Conservation (phyloP, 306 rosid species). For the Sindora glabra region DNA sequence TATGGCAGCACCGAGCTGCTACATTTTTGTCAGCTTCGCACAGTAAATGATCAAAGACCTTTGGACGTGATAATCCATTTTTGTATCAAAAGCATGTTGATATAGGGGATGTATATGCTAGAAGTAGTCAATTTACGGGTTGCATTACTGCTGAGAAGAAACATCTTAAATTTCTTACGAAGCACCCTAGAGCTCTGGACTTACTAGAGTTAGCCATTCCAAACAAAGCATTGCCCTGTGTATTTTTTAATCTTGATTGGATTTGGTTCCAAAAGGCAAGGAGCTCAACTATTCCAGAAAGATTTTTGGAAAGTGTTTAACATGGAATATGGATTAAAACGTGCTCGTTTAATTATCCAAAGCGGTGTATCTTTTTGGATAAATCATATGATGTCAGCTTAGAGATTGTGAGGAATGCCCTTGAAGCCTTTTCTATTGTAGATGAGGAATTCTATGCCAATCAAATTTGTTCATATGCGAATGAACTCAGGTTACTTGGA, state of each 20-base stretch:
- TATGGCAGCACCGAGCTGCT: not conserved
- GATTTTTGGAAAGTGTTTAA: not conserved
- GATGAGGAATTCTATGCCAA: not conserved
- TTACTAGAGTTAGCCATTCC: not conserved
- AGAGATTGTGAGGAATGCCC: not conserved
- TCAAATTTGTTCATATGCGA: not conserved
- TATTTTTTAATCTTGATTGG: not conserved
- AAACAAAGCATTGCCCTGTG: too few relatives aligned
- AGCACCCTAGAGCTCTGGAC: not conserved
- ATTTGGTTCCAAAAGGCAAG: not conserved
- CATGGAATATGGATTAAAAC: not conserved
- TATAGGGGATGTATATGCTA: not conserved
- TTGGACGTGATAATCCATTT: not conserved
- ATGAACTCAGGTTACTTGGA: conserved; percentile 19
- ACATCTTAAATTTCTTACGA: not conserved
- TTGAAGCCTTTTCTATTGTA: not conserved
- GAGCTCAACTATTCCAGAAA: not conserved
- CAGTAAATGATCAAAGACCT: not conserved
- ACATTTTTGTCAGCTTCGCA: not conserved
- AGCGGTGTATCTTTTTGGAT: not conserved
- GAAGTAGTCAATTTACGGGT: not conserved
- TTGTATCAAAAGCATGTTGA: not conserved
- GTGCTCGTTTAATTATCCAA: not conserved
- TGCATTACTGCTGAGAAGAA: not conserved
- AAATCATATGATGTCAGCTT: not conserved